These are phyloP conservation scores for Neurospora crassa DNA, from an alignment of 2,329 filamentous ascomycete genomes.

Conservation along the genomic window DNA sequence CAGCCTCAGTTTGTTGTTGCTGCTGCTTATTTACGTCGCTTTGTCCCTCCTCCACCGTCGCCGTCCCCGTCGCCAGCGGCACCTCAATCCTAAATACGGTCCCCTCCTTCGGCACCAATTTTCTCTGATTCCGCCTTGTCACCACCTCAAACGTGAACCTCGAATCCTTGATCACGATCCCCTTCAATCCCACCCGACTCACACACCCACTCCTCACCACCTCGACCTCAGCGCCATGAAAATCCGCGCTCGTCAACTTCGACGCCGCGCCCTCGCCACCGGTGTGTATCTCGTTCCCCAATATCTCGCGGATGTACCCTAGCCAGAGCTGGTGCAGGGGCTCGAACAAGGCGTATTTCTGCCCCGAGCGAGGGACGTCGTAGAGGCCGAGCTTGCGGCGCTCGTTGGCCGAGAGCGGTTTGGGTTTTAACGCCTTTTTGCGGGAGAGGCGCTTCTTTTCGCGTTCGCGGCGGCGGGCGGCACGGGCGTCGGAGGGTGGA, in stretches of 20 bases:
- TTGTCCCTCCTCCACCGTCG: slow-evolving; percentile 7
- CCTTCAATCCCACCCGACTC: slow-evolving; percentile 70
- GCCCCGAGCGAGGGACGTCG: slow-evolving; percentile 58
- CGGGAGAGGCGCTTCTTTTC: slow-evolving; percentile 36
- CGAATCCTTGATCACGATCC: slow-evolving; percentile 83
- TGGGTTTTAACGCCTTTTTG: slow-evolving; percentile 41
- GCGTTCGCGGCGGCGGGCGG: slow-evolving; percentile 42
- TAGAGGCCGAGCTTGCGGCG: slow-evolving; percentile 66
- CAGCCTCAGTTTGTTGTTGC: slow-evolving; percentile 14
- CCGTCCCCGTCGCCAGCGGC: slow-evolving; percentile 28
- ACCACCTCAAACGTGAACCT: slow-evolving; percentile 81
- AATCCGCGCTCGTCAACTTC: slow-evolving; percentile 77
- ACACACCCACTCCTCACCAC: slow-evolving; percentile 76
- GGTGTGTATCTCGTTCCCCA: slow-evolving; percentile 51
- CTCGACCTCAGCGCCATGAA: slow-evolving; percentile 76
- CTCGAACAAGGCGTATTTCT: slow-evolving; percentile 66
- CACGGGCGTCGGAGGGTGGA: slow-evolving; percentile 46
- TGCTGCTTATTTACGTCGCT: slow-evolving; percentile 12
- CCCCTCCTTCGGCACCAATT: slow-evolving; percentile 81
- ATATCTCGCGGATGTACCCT: slow-evolving; percentile 73
- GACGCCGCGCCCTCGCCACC: slow-evolving; percentile 54
- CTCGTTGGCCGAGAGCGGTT: slow-evolving; percentile 69
- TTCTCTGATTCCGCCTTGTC: slow-evolving; percentile 59
- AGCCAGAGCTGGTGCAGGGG: slow-evolving; percentile 73
- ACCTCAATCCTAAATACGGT: slow-evolving; percentile 75